These are phyloP conservation scores for Neonectria ditissima DNA, from an alignment of 2,329 filamentous ascomycete genomes.

Conservation along the genomic window DNA sequence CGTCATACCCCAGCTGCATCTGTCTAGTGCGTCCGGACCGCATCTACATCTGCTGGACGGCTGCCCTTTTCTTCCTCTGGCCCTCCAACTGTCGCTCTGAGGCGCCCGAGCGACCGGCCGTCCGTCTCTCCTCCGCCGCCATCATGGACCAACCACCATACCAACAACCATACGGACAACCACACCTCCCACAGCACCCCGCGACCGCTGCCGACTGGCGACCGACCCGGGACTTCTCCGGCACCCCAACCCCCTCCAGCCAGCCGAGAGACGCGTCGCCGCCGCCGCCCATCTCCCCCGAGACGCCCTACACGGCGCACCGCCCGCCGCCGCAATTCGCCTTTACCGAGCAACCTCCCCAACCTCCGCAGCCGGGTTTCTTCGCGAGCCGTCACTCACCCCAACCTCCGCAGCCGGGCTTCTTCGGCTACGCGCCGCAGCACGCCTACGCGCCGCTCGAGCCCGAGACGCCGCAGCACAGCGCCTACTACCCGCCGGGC, in stretches of 20 bases:
- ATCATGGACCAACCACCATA: constrained; percentile 19
- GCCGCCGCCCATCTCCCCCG: constrained; percentile 11
- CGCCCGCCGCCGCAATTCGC: constrained; percentile 2
- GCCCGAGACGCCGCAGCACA: not conserved
- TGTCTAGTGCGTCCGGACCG: no score
- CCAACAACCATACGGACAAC: no score
- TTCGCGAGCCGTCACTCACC: not conserved
- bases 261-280: not conserved
- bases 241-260: not conserved
- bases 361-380: not conserved
- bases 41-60: not conserved
- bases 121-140: not conserved
- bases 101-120: not conserved
- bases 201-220: constrained; percentile 19
- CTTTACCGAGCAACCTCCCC: constrained; percentile 9
- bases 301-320: constrained; percentile 4
- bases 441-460: not conserved
- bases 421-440: not conserved
- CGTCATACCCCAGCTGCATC: no score
- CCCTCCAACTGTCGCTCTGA: not conserved
- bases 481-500: not conserved
- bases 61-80: not conserved
- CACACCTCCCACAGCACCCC: not conserved
- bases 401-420: not conserved
- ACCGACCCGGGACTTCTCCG: constrained; percentile 13